Conservation (phyloP, 768 basidiomycete genomes). For the Pleurotus tuoliensis region DNA sequence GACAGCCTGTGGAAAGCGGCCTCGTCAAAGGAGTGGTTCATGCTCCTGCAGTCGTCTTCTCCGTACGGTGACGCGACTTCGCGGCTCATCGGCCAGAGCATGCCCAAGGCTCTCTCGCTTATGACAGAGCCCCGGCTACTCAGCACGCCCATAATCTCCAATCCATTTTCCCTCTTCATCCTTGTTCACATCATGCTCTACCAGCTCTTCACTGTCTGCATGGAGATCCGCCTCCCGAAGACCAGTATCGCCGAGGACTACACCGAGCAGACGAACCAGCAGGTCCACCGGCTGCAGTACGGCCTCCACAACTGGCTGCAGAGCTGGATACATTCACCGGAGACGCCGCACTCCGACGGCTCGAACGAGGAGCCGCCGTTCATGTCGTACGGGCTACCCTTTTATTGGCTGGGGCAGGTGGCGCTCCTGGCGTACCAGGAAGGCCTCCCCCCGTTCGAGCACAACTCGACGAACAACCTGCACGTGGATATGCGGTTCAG, state of each 20-base stretch:
- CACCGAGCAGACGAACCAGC: slow-evolving; percentile 9
- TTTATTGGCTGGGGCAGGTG: slow-evolving; percentile 64
- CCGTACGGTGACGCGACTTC: slow-evolving; percentile 32
- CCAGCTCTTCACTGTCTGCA: slow-evolving; percentile 40
- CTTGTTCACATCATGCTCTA: slow-evolving; percentile 29
- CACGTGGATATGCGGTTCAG: slow-evolving; percentile 38
- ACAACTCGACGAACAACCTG: slow-evolving; percentile 6
- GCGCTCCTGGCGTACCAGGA: slow-evolving; percentile 50
- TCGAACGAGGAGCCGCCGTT: slow-evolving; percentile 30
- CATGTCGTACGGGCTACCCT: slow-evolving; percentile 44
- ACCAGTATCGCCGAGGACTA: slow-evolving; percentile 13
- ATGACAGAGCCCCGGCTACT: slow-evolving; percentile 29
- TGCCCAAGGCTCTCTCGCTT: slow-evolving; percentile 31
- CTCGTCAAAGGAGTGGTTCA: slow-evolving; percentile 46
- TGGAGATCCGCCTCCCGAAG: slow-evolving; percentile 10
- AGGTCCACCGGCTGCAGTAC: slow-evolving; percentile 37
- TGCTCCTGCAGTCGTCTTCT: slow-evolving; percentile 34
- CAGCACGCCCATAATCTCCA: slow-evolving; percentile 24
- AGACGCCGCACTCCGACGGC: slow-evolving; percentile 24
- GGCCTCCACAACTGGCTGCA: slow-evolving; percentile 59
- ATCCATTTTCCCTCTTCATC: slow-evolving; percentile 41
- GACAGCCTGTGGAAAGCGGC: slow-evolving; percentile 50
- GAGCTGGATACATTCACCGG: slow-evolving; percentile 44
- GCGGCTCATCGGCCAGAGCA: slow-evolving; percentile 34
- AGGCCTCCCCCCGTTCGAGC: slow-evolving; percentile 21